These are phyloP conservation scores for Collybiopsis confluens DNA, from an alignment of 768 basidiomycete species.

Conservation along the genomic window DNA sequence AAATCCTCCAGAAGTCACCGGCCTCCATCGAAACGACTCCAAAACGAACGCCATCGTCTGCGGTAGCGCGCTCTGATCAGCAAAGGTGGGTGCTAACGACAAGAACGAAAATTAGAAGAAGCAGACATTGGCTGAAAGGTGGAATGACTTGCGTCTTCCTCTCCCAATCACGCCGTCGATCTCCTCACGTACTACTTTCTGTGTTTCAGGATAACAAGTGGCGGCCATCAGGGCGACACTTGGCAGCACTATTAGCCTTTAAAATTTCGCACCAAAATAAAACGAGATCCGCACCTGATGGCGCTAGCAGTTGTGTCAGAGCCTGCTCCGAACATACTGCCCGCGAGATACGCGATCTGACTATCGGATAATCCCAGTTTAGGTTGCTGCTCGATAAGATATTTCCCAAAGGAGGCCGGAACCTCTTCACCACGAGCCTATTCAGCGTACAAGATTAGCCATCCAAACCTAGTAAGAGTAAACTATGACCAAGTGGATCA, in stretches of 20 bases:
- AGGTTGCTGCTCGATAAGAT: conserved; percentile 53
- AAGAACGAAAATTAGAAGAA: neutral
- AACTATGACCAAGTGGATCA: no score
- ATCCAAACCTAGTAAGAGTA: no score
- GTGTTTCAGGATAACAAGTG: conserved; percentile 49
- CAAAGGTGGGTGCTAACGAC: conserved; percentile 24
- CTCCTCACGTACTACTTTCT: conserved; percentile 47
- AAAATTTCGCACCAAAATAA: conserved; percentile 14
- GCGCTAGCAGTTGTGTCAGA: conserved; percentile 41
- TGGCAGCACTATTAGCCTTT: conserved; percentile 26
- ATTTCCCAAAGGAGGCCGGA: conserved; percentile 49
- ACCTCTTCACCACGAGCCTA: conserved; percentile 31
- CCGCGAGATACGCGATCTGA: conserved; percentile 60
- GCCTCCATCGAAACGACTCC: conserved; percentile 47
- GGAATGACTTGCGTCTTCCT: conserved; percentile 25
- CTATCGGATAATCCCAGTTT: conserved; percentile 42
- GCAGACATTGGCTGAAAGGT: neutral
- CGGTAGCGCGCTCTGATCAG: conserved; percentile 37
- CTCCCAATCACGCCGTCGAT: conserved; percentile 49
- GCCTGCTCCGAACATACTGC: conserved; percentile 64
- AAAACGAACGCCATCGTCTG: conserved; percentile 47
- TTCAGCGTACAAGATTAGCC: neutral
- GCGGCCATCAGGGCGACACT: conserved; percentile 53
- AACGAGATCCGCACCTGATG: conserved; percentile 9
- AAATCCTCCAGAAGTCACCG: conserved; percentile 51